phyloP scores from a whole-genome alignment of 2,329 filamentous ascomycete genomes.

The Aspergillus ochraceus region DNA sequence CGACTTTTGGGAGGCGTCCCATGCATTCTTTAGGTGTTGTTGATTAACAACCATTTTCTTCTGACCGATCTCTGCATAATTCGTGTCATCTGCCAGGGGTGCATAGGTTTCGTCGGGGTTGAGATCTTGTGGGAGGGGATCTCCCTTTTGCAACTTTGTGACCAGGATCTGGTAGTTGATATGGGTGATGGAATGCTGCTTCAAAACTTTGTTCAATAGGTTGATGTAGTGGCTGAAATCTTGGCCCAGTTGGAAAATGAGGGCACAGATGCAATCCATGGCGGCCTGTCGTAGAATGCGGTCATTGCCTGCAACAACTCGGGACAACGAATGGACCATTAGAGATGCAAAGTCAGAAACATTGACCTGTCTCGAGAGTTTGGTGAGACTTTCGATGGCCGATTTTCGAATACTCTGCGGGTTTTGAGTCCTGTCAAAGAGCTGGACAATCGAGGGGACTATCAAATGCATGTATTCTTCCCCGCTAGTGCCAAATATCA shows the following conservation, averaged over 20 bases:
- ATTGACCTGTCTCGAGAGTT: slow-evolving; percentile 93
- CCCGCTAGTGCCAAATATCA: slow-evolving; percentile 91
- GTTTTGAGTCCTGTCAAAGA: slow-evolving; percentile 87
- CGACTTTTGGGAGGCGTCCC: slow-evolving; percentile 95
- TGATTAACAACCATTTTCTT: slow-evolving; percentile 98
- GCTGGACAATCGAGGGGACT: slow-evolving; percentile 88
- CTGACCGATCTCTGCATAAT: slow-evolving; percentile 78
- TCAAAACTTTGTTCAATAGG: slow-evolving; percentile 84
- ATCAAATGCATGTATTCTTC: slow-evolving; percentile 99
- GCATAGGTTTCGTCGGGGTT: slow-evolving; percentile 81
- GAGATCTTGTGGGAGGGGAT: slow-evolving; percentile 90
- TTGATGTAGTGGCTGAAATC: slow-evolving; percentile 94
- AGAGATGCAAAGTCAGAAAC: slow-evolving; percentile 95
- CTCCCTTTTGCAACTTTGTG: slow-evolving; percentile 89
- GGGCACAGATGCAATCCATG: slow-evolving; percentile 87
- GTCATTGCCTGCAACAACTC: slow-evolving; percentile 75
- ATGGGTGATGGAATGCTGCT: slow-evolving; percentile 78
- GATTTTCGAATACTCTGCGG: slow-evolving; percentile 77
- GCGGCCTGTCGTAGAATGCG: slow-evolving; percentile 74
- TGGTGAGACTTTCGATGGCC: slow-evolving; percentile 92
- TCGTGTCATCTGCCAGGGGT: slow-evolving; percentile 75
- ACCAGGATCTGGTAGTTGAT: slow-evolving; percentile 90
- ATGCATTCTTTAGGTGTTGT: slow-evolving; percentile 93
- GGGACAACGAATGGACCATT: slow-evolving; percentile 89
- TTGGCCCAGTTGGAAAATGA: slow-evolving; percentile 93